Conservation (phyloP, 2,329 filamentous ascomycete genomes). For the Exophiala calicioides region DNA sequence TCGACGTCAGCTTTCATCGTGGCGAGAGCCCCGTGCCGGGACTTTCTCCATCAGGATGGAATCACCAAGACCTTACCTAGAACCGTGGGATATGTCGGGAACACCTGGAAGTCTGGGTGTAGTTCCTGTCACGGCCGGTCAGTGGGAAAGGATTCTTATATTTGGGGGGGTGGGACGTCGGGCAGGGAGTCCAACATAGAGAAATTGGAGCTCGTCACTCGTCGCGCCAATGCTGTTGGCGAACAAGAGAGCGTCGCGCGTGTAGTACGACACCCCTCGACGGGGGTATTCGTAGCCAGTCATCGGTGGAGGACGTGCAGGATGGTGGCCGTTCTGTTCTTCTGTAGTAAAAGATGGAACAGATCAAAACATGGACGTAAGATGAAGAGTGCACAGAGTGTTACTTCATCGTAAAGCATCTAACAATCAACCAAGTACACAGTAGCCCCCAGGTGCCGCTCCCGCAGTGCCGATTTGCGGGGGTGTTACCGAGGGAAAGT, state of each 20-base stretch:
- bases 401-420: too few relatives aligned
- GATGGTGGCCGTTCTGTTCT: too few relatives aligned
- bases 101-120: constrained; percentile 36
- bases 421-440: too few relatives aligned
- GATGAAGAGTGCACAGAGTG: too few relatives aligned
- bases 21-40: too few relatives aligned
- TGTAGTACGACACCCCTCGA: constrained; percentile 24
- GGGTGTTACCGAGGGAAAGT: too few relatives aligned
- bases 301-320: too few relatives aligned
- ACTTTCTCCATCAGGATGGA: not conserved
- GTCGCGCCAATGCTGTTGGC: constrained; percentile 44
- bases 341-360: too few relatives aligned
- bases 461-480: too few relatives aligned
- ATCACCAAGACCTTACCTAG: constrained; percentile 8
- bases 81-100: constrained; percentile 47
- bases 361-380: too few relatives aligned
- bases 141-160: not conserved
- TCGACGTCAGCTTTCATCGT: too few relatives aligned
- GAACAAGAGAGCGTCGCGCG: constrained; percentile 46
- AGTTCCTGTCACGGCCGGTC: constrained; percentile 35
- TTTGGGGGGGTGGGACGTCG: not conserved
- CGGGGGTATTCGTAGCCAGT: constrained; percentile 32
- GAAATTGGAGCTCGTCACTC: constrained; percentile 46
- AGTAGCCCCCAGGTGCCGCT: too few relatives aligned
- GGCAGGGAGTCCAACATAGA: constrained; percentile 35